These are phyloP conservation scores for Pulveroboletus sp. DNA, from an alignment of 768 basidiomycete species.

Conservation along the genomic window DNA sequence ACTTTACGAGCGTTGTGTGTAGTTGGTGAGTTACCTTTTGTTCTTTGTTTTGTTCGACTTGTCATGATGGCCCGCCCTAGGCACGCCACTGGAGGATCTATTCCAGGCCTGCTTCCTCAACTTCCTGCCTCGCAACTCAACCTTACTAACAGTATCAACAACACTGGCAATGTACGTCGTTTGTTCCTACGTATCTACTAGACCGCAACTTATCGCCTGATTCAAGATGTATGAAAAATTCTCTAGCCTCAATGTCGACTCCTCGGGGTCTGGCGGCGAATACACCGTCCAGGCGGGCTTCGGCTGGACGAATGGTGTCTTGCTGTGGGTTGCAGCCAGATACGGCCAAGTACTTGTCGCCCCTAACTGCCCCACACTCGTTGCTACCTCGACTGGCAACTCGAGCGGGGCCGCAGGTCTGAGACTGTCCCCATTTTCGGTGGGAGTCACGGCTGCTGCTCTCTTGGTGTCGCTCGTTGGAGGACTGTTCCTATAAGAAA, in stretches of 20 bases:
- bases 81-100: constrained; percentile 85
- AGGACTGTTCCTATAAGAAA: neutral
- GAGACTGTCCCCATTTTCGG: neutral
- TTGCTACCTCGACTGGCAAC: constrained; percentile 5
- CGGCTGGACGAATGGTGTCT: constrained; percentile 85
- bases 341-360: constrained; percentile 57
- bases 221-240: constrained; percentile 86
- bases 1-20: constrained; percentile 77
- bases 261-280: constrained; percentile 77
- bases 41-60: neutral
- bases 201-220: neutral
- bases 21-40: constrained; percentile 58
- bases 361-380: constrained; percentile 57
- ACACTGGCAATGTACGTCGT: constrained; percentile 68
- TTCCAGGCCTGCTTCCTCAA: constrained; percentile 62
- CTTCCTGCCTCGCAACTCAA: constrained; percentile 68
- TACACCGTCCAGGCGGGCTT: constrained; percentile 87
- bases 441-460: neutral
- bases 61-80: constrained; percentile 34
- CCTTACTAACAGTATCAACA: constrained; percentile 57
- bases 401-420: constrained; percentile 4
- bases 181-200: neutral
- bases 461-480: constrained; percentile 2
- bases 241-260: constrained; percentile 71
- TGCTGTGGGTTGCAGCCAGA: constrained; percentile 66